These are phyloP conservation scores for Amyloporia xantha DNA, from an alignment of 768 basidiomycete genomes.

Conservation along the genomic window DNA sequence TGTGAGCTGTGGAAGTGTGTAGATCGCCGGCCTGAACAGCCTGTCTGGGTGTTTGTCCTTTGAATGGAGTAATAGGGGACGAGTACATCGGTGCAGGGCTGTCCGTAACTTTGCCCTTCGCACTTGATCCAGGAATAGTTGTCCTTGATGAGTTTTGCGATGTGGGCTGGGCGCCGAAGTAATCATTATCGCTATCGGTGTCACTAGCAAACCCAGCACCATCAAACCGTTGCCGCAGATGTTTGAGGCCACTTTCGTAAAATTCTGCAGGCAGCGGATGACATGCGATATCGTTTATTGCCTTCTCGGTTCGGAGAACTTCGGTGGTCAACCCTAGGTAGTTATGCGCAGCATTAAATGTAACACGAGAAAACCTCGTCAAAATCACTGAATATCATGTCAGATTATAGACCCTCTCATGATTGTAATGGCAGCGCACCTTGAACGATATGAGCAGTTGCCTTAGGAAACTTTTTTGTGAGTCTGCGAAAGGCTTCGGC, in stretches of 20 bases:
- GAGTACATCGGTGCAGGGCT: slow-evolving; percentile 15
- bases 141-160: slow-evolving; percentile 18
- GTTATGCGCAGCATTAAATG: slow-evolving; percentile 94
- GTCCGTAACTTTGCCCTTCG: slow-evolving; percentile 22
- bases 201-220: slow-evolving; percentile 34
- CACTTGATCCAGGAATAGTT: slow-evolving; percentile 1
- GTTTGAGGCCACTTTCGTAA: slow-evolving; percentile 86
- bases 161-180: slow-evolving; percentile 34
- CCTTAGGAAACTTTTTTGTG: slow-evolving; percentile 95
- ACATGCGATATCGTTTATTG: slow-evolving; percentile 94
- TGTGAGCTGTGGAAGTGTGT: slow-evolving; percentile 47
- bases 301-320: slow-evolving; percentile 92
- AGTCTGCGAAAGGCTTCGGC: slow-evolving; percentile 93
- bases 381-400: slow-evolving; percentile 58
- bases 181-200: slow-evolving; percentile 49
- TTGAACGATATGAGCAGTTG: slow-evolving; percentile 94
- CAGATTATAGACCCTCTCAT: background rate
- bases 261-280: slow-evolving; percentile 89
- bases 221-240: slow-evolving; percentile 87
- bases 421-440: slow-evolving; percentile 34
- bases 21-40: slow-evolving; percentile 76
- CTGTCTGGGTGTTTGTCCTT: slow-evolving; percentile 37
- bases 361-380: slow-evolving; percentile 93
- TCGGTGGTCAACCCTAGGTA: slow-evolving; percentile 94
- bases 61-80: slow-evolving; percentile 20